phyloP scores from a whole-genome alignment of 208 protist genomes.

The Trichomonas vaginalis region DNA sequence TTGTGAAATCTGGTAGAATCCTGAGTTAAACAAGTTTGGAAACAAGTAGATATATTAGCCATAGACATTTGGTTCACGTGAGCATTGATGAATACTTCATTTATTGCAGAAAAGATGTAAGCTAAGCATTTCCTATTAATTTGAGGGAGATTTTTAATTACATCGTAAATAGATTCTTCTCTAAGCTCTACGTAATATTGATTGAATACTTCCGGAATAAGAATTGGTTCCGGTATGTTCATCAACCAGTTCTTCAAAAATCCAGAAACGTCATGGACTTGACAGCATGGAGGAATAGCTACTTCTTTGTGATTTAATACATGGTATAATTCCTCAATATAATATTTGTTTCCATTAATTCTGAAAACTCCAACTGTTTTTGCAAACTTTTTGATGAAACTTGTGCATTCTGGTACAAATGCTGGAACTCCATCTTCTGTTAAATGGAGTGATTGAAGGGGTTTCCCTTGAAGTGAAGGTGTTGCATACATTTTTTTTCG shows the following conservation, averaged over 20 bases:
- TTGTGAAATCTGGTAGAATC: too few species aligned
- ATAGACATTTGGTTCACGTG: not conserved
- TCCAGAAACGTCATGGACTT: not conserved
- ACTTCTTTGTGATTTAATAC: not conserved
- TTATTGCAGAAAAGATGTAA: not conserved
- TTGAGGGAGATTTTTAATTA: not conserved
- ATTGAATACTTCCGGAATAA: not conserved
- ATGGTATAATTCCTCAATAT: not conserved
- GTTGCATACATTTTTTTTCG: too few species aligned
- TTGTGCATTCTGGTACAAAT: not conserved
- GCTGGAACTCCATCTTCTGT: not conserved
- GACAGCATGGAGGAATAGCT: not conserved
- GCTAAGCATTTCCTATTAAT: not conserved
- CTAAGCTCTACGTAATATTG: not conserved
- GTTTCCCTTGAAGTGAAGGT: too few species aligned
- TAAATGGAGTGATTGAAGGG: too few species aligned
- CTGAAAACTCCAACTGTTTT: not conserved
- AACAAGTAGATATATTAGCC: not conserved
- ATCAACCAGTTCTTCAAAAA: not conserved
- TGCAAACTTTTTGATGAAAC: not conserved
- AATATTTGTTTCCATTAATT: not conserved
- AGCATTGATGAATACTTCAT: not conserved
- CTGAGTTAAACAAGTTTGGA: not conserved
- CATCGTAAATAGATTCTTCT: not conserved
- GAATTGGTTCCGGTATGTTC: not conserved